These are phyloP conservation scores for Tolypocladium tundrense DNA, from an alignment of 2,329 filamentous ascomycete species.

Conservation along the genomic window DNA sequence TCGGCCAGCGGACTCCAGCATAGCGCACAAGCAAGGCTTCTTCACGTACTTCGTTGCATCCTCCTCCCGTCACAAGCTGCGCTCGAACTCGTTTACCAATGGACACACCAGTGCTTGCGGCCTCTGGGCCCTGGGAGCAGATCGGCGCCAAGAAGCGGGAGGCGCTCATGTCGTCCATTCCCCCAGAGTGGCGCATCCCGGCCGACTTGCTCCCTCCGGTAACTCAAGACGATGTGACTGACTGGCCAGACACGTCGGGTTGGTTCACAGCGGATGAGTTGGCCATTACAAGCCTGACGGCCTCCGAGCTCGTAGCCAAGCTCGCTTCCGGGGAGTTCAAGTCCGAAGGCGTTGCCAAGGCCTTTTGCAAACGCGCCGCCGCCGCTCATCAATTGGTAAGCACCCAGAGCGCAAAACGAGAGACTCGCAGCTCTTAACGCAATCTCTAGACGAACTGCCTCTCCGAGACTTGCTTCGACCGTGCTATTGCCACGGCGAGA, in stretches of 20 bases:
- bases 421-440: slow-evolving; percentile 16
- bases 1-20: neutral
- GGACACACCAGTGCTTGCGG: neutral
- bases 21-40: neutral
- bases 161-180: slow-evolving; percentile 37
- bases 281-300: slow-evolving; percentile 35
- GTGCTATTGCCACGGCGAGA: slow-evolving; percentile 36
- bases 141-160: slow-evolving; percentile 32
- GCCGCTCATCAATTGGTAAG: slow-evolving; percentile 46
- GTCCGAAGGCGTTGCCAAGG: slow-evolving; percentile 30
- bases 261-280: slow-evolving; percentile 45
- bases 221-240: slow-evolving; percentile 43
- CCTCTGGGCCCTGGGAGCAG: slow-evolving; percentile 25
- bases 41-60: neutral
- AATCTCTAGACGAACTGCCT: slow-evolving; percentile 34
- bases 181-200: slow-evolving; percentile 47
- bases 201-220: slow-evolving; percentile 39
- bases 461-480: slow-evolving; percentile 43
- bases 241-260: slow-evolving; percentile 44
- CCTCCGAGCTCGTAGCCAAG: slow-evolving; percentile 25
- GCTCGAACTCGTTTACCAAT: neutral
- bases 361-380: slow-evolving; percentile 44
- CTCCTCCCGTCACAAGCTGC: neutral
- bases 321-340: slow-evolving; percentile 25
- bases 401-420: slow-evolving; percentile 15